phyloP scores from a whole-genome alignment of 2,329 filamentous ascomycete species.

The Phyllosticta paracitricarpa region DNA sequence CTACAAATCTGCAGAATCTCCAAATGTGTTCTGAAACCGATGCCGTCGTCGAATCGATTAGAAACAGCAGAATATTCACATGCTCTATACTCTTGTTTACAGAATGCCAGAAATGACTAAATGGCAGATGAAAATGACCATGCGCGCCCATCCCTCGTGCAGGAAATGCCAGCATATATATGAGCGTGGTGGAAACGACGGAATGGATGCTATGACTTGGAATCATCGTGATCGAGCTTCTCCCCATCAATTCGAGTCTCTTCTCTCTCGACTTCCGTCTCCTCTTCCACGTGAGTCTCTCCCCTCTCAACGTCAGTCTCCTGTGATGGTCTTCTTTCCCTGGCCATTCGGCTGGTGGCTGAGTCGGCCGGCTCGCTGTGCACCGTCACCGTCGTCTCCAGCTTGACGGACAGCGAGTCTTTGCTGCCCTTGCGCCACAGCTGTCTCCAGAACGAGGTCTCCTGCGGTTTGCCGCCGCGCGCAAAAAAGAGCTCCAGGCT shows the following conservation, averaged over 20 bases:
- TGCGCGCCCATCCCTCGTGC: too few species aligned
- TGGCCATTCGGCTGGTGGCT: not conserved
- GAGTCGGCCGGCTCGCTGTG: constrained; percentile 11
- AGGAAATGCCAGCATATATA: not conserved
- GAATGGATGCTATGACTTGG: not conserved
- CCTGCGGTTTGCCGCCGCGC: not conserved
- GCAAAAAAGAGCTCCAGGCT: constrained; percentile 1
- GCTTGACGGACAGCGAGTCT: constrained; percentile 23
- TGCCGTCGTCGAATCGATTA: too few species aligned
- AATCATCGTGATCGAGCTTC: not conserved
- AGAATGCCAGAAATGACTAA: too few species aligned
- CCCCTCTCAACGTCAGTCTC: not conserved
- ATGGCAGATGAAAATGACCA: too few species aligned
- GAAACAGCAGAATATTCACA: too few species aligned
- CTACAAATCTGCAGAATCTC: too few species aligned
- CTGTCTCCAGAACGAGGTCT: not conserved
- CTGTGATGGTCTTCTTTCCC: not conserved
- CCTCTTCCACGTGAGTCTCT: too few species aligned
- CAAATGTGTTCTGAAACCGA: too few species aligned
- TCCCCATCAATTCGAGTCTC: not conserved
- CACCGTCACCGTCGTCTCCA: constrained; percentile 33
- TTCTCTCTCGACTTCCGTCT: not conserved
- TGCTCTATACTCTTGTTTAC: too few species aligned
- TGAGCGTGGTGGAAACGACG: not conserved
- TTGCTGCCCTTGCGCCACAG: not conserved